Percentiles rank a stretch among this genome's conserved stretches.
Evolutionary conservation across 2,329 filamentous ascomycete genomes (phyloP).

Genomic region (Trichoderma endophyticum): DNA sequence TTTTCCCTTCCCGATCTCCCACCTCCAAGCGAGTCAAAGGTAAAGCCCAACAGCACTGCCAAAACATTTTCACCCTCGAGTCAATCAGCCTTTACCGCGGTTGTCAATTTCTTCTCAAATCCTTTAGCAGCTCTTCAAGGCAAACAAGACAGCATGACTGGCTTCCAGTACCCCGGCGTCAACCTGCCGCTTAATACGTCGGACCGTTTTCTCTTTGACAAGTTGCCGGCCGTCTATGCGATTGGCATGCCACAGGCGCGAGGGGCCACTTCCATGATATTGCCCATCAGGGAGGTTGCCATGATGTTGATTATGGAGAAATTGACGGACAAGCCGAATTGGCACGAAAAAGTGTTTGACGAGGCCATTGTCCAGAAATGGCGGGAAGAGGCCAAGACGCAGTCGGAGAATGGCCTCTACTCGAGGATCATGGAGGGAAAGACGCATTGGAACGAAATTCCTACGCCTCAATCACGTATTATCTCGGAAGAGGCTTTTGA

Average conservation of each 20-base stretch:
- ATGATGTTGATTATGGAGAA: constrained; percentile 30
- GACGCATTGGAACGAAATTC: neutral
- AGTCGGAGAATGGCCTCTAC: constrained; percentile 17
- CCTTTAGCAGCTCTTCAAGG: neutral
- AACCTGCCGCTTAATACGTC: neutral
- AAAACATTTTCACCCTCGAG: neutral
- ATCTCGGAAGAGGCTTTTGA: constrained; percentile 30
- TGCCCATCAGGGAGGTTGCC: constrained; percentile 22
- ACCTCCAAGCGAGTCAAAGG: neutral
- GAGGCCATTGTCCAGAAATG: constrained; percentile 27
- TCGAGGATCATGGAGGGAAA: constrained; percentile 17
- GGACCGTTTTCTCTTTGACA: neutral
- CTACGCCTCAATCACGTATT: constrained; percentile 14
- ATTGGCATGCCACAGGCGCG: constrained; percentile 5
- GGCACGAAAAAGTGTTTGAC: constrained; percentile 29
- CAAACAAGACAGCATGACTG: neutral
- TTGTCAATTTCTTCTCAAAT: neutral
- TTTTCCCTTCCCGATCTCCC: neutral
- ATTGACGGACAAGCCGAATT: constrained; percentile 30
- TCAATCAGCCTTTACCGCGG: neutral
- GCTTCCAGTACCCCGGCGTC: constrained; percentile 11
- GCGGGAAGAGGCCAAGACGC: constrained; percentile 20
- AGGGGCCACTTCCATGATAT: neutral
- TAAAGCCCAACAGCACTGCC: neutral
- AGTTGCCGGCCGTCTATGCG: neutral